Conservation (phyloP, 495 filamentous ascomycete species). For the Penicillium fimorum region DNA sequence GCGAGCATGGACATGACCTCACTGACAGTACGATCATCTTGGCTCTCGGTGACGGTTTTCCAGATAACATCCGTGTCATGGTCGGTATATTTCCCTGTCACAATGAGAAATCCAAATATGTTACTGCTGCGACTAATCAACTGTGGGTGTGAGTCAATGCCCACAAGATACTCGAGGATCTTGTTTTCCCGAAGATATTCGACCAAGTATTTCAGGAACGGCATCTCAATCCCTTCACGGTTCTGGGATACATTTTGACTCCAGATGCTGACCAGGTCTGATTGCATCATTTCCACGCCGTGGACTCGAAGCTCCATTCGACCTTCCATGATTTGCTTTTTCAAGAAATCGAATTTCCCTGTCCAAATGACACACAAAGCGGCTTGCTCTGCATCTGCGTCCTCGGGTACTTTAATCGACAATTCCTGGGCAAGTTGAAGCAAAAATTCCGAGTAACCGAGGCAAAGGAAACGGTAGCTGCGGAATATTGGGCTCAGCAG, state of each 20-base stretch:
- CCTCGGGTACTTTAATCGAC: conserved; percentile 39
- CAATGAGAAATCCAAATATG: conserved; percentile 83
- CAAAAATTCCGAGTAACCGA: conserved; percentile 23
- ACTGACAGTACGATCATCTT: conserved; percentile 78
- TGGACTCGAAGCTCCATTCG: conserved; percentile 85
- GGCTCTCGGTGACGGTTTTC: conserved; percentile 77
- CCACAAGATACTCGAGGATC: conserved; percentile 82
- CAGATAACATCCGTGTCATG: conserved; percentile 78
- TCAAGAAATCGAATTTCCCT: conserved; percentile 70
- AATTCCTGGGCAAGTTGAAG: conserved; percentile 37
- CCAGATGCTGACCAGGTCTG: conserved; percentile 66
- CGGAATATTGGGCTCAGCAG: conserved; percentile 30
- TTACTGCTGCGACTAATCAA: conserved; percentile 79
- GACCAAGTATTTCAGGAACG: conserved; percentile 63
- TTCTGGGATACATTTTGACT: conserved; percentile 48
- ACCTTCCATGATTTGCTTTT: conserved; percentile 72
- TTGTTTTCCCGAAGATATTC: conserved; percentile 61
- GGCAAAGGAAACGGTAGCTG: conserved; percentile 27
- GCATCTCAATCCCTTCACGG: conserved; percentile 38
- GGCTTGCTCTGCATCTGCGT: conserved; percentile 26
- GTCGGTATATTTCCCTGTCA: conserved; percentile 70
- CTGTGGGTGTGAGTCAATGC: conserved; percentile 88
- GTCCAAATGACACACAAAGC: conserved; percentile 51
- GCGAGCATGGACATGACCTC: conserved; percentile 76
- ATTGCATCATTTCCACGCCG: conserved; percentile 68